Percentiles rank a stretch among this genome's conserved stretches.
Conservation (phyloP, 2,329 filamentous ascomycete genomes). For the Diaporthe helianthi region DNA sequence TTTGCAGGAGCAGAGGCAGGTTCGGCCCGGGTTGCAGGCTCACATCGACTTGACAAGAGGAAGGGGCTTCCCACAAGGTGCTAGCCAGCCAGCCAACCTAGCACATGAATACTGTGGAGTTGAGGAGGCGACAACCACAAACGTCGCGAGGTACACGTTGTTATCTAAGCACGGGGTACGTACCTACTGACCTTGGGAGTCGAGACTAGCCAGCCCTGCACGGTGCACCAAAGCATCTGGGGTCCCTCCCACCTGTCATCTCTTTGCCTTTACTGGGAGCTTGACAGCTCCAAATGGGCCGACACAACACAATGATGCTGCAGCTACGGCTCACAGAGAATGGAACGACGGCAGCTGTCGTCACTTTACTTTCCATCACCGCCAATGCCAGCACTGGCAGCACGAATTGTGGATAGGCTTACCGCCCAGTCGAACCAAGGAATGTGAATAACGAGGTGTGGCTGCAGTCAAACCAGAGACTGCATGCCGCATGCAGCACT, state of each 20-base stretch:
- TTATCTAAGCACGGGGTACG: neutral
- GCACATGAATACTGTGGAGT: neutral
- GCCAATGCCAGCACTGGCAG: neutral
- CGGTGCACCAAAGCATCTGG: conserved; percentile 1
- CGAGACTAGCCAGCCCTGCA: no score
- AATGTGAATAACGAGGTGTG: conserved; percentile 4
- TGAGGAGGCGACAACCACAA: neutral
- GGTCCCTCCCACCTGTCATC: neutral
- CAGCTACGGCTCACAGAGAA: neutral
- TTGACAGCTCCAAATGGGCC: neutral
- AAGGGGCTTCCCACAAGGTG: neutral
- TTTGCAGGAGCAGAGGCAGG: neutral
- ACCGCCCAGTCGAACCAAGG: conserved; percentile 16
- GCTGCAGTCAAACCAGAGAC: conserved; percentile 11
- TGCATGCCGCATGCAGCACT: conserved; percentile 10
- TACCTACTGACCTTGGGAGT: neutral
- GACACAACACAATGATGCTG: neutral
- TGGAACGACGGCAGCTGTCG: neutral
- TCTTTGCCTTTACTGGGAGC: neutral
- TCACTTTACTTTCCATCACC: neutral
- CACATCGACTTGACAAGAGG: neutral
- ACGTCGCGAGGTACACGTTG: neutral
- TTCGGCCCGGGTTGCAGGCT: neutral
- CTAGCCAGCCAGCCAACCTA: neutral
- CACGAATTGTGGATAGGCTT: neutral